Conservation (phyloP, 1,139 yeast species). For the Scheffersomyces parashehatae region DNA sequence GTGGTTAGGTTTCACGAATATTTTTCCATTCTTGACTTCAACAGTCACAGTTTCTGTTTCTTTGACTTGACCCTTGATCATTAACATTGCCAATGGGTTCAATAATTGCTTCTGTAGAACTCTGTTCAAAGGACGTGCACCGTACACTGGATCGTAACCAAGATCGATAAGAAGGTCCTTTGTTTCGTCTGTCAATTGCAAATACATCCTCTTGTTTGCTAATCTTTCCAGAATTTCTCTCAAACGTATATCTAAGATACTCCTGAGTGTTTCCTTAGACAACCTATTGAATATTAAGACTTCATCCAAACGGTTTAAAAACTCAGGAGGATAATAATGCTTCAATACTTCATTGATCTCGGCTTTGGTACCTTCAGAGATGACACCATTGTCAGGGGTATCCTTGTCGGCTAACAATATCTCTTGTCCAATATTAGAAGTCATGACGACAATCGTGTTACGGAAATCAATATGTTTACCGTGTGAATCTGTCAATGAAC, state of each 20-base stretch:
- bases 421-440: conserved; percentile 95
- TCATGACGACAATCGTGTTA: conserved; percentile 94
- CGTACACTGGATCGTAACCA: conserved; percentile 90
- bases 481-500: conserved; percentile 89
- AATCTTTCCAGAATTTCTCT: conserved; percentile 77
- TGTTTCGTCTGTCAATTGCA: conserved; percentile 61
- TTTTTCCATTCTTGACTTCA: conserved; percentile 23
- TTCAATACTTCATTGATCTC: conserved; percentile 69
- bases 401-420: conserved; percentile 63
- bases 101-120: conserved; percentile 77
- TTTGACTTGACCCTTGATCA: conserved; percentile 77
- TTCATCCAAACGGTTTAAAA: conserved; percentile 90
- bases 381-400: conserved; percentile 45
- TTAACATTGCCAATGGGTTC: conserved; percentile 80
- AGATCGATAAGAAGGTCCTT: conserved; percentile 75
- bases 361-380: conserved; percentile 49
- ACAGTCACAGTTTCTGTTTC: conserved; percentile 65
- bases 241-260: conserved; percentile 82
- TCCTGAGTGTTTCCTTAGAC: conserved; percentile 68
- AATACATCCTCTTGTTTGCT: conserved; percentile 71
- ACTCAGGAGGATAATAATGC: conserved; percentile 85
- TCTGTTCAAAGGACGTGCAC: conserved; percentile 95
- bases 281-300: conserved; percentile 86
- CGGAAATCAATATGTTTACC: conserved; percentile 93
- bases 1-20: conserved; percentile 52